Evolutionary conservation across 345 rosid genomes (phyloP).

Genomic region (Salix dunnii): DNA sequence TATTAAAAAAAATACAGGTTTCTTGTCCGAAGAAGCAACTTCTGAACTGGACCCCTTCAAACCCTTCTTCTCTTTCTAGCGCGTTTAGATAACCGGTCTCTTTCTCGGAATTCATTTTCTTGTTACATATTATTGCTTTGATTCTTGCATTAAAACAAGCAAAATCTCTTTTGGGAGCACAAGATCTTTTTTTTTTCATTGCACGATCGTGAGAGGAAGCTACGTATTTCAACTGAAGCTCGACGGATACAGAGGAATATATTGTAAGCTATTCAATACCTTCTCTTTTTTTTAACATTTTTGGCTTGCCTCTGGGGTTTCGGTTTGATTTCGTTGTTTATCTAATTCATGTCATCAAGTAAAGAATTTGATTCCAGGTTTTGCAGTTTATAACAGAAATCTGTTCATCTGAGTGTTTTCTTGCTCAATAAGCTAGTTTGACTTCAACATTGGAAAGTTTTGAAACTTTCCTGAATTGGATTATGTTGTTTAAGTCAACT

Average conservation of each 20-base stretch:
- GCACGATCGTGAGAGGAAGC: neutral
- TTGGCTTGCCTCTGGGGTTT: neutral
- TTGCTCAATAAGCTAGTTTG: too few species aligned
- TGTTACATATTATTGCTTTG: neutral
- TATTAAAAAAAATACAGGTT: too few species aligned
- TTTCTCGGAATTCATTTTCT: neutral
- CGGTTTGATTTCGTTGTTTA: neutral
- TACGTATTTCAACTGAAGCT: neutral
- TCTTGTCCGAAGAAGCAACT: neutral
- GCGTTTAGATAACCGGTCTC: neutral
- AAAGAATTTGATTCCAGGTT: neutral
- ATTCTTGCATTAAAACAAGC: neutral
- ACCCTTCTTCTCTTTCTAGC: neutral
- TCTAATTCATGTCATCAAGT: neutral
- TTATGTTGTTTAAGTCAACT: too few species aligned
- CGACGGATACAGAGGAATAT: neutral
- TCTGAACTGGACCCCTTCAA: neutral
- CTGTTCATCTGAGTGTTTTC: too few species aligned
- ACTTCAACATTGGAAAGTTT: too few species aligned
- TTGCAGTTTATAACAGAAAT: neutral
- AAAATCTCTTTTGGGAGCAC: neutral
- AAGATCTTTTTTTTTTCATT: neutral
- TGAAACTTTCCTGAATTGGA: too few species aligned
- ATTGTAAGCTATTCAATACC: constrained; percentile 3
- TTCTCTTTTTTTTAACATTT: neutral